Evolutionary conservation across 2,329 filamentous ascomycete genomes (phyloP).

Genomic region (Fusarium tjaetaba): DNA sequence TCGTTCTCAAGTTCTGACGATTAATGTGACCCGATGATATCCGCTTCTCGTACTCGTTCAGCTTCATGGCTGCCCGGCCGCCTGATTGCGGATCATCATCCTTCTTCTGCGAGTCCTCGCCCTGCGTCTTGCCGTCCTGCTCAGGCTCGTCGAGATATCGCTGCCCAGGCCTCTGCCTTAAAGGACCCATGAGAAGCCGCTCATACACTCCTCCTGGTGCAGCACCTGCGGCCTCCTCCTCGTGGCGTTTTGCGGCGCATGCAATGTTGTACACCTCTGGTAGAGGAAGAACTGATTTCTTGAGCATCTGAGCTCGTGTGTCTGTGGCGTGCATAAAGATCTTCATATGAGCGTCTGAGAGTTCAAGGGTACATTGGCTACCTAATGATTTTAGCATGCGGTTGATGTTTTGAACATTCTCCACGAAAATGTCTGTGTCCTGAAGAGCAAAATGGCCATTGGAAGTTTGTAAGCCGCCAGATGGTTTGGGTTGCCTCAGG

Average conservation of each 20-base stretch:
- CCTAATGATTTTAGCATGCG: conserved; percentile 57
- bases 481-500: conserved; percentile 43
- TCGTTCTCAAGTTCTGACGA: conserved; percentile 82
- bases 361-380: conserved; percentile 34
- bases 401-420: conserved; percentile 59
- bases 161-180: conserved; percentile 47
- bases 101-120: conserved; percentile 43
- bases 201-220: conserved; percentile 44
- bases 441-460: conserved; percentile 44
- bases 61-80: conserved; percentile 52
- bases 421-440: conserved; percentile 53
- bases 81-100: conserved; percentile 46
- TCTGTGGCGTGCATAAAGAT: conserved; percentile 43
- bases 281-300: conserved; percentile 50
- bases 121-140: conserved; percentile 34
- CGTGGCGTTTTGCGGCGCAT: conserved; percentile 44
- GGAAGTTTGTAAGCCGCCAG: conserved; percentile 30
- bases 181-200: conserved; percentile 47
- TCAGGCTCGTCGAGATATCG: conserved; percentile 45
- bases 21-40: conserved; percentile 85
- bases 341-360: conserved; percentile 40
- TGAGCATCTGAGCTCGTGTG: conserved; percentile 44
- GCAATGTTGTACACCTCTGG: conserved; percentile 54
- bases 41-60: conserved; percentile 83
- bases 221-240: conserved; percentile 31